A percentile compares a stretch with the other conserved stretches of the same genome.
Evolutionary conservation across 768 basidiomycete species (phyloP).

Genomic region (Boletus insuetus): DNA sequence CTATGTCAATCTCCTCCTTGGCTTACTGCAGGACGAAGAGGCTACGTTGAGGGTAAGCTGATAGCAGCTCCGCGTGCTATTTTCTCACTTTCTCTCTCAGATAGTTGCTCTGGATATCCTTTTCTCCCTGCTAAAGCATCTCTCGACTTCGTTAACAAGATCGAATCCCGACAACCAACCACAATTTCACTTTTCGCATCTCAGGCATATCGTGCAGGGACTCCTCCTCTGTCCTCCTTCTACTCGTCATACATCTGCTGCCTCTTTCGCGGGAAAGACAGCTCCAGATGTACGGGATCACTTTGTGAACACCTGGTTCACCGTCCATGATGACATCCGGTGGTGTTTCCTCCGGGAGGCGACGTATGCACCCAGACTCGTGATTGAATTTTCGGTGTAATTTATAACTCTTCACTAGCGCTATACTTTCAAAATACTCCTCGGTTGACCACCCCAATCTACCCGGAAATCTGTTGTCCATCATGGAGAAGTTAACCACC

Average conservation of each 20-base stretch:
- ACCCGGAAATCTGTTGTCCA: slow-evolving; percentile 53
- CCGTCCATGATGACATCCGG: slow-evolving; percentile 76
- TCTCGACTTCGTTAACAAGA: slow-evolving; percentile 63
- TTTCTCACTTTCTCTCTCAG: slow-evolving; percentile 35
- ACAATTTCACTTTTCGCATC: slow-evolving; percentile 66
- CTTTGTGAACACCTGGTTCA: slow-evolving; percentile 73
- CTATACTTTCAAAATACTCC: slow-evolving; percentile 24
- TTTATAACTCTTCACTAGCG: slow-evolving; percentile 9
- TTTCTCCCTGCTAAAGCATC: slow-evolving; percentile 72
- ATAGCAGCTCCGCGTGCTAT: not conserved
- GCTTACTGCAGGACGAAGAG: slow-evolving; percentile 77
- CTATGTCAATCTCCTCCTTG: slow-evolving; percentile 67
- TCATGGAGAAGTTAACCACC: slow-evolving; percentile 65
- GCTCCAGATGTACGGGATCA: slow-evolving; percentile 59
- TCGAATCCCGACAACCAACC: slow-evolving; percentile 44
- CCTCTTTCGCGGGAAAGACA: slow-evolving; percentile 36
- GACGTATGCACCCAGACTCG: slow-evolving; percentile 43
- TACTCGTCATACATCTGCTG: slow-evolving; percentile 19
- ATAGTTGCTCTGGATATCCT: slow-evolving; percentile 70
- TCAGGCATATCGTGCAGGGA: slow-evolving; percentile 59
- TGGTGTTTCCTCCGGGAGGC: slow-evolving; percentile 88
- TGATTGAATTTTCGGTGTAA: not conserved
- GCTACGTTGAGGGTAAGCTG: slow-evolving; percentile 63
- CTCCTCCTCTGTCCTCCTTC: slow-evolving; percentile 64
- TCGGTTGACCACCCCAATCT: slow-evolving; percentile 37